Base-by-base conservation (phyloP, 192 early-diverging fungal genomes). In the Lobosporangium transversale region DNA sequence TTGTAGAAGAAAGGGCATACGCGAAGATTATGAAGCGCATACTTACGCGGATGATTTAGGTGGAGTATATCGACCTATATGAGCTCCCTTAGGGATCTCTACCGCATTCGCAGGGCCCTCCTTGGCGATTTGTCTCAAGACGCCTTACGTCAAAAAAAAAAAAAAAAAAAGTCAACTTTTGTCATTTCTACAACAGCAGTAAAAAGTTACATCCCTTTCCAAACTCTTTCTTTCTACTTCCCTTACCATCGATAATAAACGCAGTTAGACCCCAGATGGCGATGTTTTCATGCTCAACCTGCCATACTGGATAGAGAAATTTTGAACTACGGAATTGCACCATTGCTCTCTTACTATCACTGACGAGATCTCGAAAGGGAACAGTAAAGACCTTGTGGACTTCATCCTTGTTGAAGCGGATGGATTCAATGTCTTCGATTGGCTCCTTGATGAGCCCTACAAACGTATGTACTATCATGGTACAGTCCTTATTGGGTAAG, bases 221-320 rank as follows among this genome's bases (percentile, higher is more conserved):
- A n/a, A n/a, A n/a, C n/a, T n/a, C n/a, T n/a, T n/a, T n/a, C n/a
- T n/a, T n/a, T n/a, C n/a, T n/a, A n/a, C 26, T 4, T 20, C 23
- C 24, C 51, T 67, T 83, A 83, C 83, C 86, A 45, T 92, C 70
- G 24, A 96, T 60, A 32, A 96, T 86, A 79, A 90, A 94, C 4
- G 89, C 92, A 0, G 94, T 96, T 66, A 96, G 68, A 3, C 92
- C 92, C 92, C 91, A 94, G 36, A 94, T 88, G 80, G 5, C 74
- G 75, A 33, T 78, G 50, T 58, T 68, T 59, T 30, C 88, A 81
- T 51, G 74, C 79, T 27, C 63, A 18, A 84, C 82, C 21, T 66
- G 53, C 81, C 88, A 96, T 0, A 82, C 83, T 3, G 91, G 88
- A 31, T 93, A 86, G 23, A 79, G 30, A 20, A 87, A 52, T 2